These are phyloP conservation scores for Capsicum pubescens DNA, from an alignment of 257 asterid genomes.

Conservation along the genomic window DNA sequence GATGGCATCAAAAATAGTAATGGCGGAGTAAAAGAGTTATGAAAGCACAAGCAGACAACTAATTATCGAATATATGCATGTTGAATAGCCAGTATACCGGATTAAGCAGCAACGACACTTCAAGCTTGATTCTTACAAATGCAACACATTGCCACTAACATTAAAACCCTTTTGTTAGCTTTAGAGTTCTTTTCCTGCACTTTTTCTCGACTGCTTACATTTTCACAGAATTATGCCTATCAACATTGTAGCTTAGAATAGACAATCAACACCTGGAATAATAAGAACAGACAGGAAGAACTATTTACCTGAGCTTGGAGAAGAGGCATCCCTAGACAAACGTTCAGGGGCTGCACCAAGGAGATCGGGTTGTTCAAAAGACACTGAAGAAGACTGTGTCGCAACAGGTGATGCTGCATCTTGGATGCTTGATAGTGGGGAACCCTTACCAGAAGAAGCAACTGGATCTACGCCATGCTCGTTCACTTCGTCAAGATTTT, in stretches of 20 bases:
- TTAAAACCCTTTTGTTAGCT: not conserved
- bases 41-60: not conserved
- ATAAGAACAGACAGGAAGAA: not conserved
- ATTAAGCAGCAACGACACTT: not conserved
- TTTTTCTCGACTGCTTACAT: not conserved
- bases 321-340: constrained; percentile 52
- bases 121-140: not conserved
- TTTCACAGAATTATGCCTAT: not conserved
- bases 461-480: constrained; percentile 40
- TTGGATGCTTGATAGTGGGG: constrained; percentile 48
- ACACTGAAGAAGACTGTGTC: constrained; percentile 49
- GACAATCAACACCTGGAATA: not conserved
- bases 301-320: constrained; percentile 70
- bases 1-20: not conserved
- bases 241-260: not conserved
- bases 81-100: not conserved
- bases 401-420: constrained; percentile 53
- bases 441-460: constrained; percentile 43
- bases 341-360: constrained; percentile 33
- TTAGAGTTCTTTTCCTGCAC: not conserved
- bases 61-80: not conserved
- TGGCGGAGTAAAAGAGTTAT: constrained; percentile 6
- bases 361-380: constrained; percentile 42
- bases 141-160: not conserved
- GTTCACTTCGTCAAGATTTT: constrained; percentile 54